phyloP scores from a whole-genome alignment of 768 basidiomycete genomes.

The Heimioporus sp. region DNA sequence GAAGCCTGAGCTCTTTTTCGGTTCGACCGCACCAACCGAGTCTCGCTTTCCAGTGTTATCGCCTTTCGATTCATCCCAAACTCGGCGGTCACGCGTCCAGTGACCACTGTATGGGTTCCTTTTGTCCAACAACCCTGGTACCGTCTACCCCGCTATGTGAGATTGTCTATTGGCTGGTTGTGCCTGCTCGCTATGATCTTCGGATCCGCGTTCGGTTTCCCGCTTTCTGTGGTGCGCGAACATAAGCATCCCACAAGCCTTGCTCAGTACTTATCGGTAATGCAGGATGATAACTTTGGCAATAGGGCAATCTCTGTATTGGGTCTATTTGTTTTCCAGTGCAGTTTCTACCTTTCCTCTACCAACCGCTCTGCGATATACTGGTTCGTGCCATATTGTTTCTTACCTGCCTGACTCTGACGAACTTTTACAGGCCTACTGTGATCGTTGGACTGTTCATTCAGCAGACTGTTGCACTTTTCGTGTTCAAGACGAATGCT shows the following conservation, averaged over 20 bases:
- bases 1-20: background rate
- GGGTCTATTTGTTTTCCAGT: constrained; percentile 79
- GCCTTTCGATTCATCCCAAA: constrained; percentile 85
- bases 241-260: background rate
- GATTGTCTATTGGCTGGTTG: constrained; percentile 72
- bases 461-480: constrained; percentile 84
- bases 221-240: constrained; percentile 48
- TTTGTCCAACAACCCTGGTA: constrained; percentile 68
- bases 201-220: constrained; percentile 85
- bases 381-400: constrained; percentile 49
- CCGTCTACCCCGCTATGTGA: constrained; percentile 47
- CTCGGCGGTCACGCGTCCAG: constrained; percentile 65
- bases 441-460: constrained; percentile 82
- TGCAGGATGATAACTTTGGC: constrained; percentile 64
- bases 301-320: constrained; percentile 82
- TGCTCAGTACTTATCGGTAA: constrained; percentile 11
- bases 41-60: constrained; percentile 51
- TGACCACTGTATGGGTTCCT: constrained; percentile 69
- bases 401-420: background rate
- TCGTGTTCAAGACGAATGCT: constrained; percentile 82
- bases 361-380: constrained; percentile 60
- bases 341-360: constrained; percentile 68
- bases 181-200: constrained; percentile 75
- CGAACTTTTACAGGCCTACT: constrained; percentile 56
- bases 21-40: background rate